Conservation (phyloP, 2,329 filamentous ascomycete species). For the Calonectria fujianensis region DNA sequence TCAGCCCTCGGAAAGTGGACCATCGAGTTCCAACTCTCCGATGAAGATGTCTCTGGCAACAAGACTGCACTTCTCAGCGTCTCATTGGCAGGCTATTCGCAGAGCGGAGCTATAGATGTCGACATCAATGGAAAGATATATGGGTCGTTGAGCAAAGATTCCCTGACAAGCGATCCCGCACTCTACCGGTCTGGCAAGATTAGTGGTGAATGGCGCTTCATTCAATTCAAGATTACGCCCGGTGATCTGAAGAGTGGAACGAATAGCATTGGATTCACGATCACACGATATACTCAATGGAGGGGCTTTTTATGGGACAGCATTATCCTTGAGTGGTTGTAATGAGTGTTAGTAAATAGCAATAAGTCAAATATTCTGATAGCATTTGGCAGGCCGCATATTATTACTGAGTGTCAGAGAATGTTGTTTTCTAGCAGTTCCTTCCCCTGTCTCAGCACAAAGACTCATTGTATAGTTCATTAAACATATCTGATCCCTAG, state of each 20-base stretch:
- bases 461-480: too few relatives aligned
- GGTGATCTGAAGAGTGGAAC: neutral
- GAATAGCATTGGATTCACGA: constrained; percentile 1
- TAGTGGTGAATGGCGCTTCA: constrained; percentile 10
- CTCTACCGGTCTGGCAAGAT: constrained; percentile 12
- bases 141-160: neutral
- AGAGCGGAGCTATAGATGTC: constrained; percentile 4
- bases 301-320: constrained; percentile 17
- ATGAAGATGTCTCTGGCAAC: neutral
- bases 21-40: neutral
- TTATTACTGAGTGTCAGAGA: too few relatives aligned
- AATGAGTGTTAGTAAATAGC: neutral
- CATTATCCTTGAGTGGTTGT: constrained; percentile 12
- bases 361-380: too few relatives aligned
- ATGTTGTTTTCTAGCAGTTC: too few relatives aligned
- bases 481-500: too few relatives aligned
- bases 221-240: neutral
- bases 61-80: constrained; percentile 3
- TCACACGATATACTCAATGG: constrained; percentile 1
- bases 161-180: neutral
- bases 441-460: too few relatives aligned
- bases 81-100: constrained; percentile 1
- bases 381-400: too few relatives aligned
- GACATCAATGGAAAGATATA: neutral
- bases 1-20: constrained; percentile 13